phyloP scores from a whole-genome alignment of 1,139 yeast species.

The Zygotorulaspora mrakii region DNA sequence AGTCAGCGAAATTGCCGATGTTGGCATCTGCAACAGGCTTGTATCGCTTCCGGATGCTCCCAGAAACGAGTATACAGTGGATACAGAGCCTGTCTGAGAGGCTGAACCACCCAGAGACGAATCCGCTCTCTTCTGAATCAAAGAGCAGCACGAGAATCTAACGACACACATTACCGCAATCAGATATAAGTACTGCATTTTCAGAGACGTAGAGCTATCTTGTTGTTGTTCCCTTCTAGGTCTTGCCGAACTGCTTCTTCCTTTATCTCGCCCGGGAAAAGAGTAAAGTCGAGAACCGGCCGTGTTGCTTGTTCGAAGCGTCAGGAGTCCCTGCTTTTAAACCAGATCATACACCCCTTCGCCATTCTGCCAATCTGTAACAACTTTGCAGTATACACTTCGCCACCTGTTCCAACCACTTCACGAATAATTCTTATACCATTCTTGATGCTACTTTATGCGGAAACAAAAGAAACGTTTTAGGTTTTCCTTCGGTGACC shows the following conservation, averaged over 20 bases:
- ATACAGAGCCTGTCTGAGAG: constrained; percentile 4
- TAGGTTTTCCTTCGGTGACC: too few species aligned
- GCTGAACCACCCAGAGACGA: not conserved
- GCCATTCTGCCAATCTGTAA: too few species aligned
- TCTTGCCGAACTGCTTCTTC: too few species aligned
- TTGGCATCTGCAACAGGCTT: constrained; percentile 12
- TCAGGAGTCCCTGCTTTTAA: too few species aligned
- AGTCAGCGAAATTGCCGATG: constrained; percentile 3
- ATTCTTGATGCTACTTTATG: not conserved
- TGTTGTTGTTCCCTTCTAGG: not conserved
- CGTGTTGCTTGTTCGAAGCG: too few species aligned
- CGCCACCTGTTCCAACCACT: not conserved
- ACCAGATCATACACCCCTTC: too few species aligned
- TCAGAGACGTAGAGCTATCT: not conserved
- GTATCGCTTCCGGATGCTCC: constrained; percentile 14
- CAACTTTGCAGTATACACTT: not conserved
- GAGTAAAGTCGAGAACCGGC: too few species aligned
- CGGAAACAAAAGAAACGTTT: not conserved
- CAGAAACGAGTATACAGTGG: constrained; percentile 14
- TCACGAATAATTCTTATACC: constrained; percentile 1
- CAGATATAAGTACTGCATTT: not conserved
- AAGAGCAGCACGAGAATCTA: not conserved
- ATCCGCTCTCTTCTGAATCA: constrained; percentile 2
- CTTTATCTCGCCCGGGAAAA: too few species aligned
- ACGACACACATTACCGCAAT: not conserved